Evolutionary conservation across 805 yeast species (phyloP), one percentile per base, ranked within the genome.

Genomic region (Candida nemodendra): DNA sequence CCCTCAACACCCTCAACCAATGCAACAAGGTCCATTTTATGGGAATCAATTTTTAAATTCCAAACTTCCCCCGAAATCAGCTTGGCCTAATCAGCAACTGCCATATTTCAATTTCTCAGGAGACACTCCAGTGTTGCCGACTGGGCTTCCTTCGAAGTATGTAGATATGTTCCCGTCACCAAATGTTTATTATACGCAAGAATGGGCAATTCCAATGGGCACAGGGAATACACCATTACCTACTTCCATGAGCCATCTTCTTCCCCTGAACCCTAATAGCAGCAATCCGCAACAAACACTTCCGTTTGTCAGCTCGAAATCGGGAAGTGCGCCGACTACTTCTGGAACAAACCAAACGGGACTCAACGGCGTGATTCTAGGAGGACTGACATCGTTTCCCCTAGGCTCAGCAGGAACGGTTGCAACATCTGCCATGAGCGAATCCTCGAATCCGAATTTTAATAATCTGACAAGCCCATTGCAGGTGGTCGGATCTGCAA

Each of bases 121-220:
- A 12, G 78, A 81, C 9, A 88, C 81, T 27, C 88, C 82, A 43
- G 79, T 89, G 0, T 87, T 90, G 3, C 59, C 83, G 11, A 68
- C 79, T 3, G 82, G 83, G 5, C 63, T 85, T 17, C 90, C 95
- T 2, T 76, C 85, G 2, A 69, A 84, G 35, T 85, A 79, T 50
- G 78, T 84, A 28, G 95, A 85, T 50, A 66, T 82, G 55, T 78
- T 86, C 51, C 90, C 89, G 21, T 83, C 91, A 5, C 96, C 96
- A 0, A 75, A 80, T n/a, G 83, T 76, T 45, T 79, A 80, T 48
- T 85, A 83, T 51, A 75, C 79, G 5, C 70, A 77, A 37, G 81
- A 76, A 30, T 77, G 81, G 81, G 39, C 54, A 13, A 42, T 69
- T 11, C 71, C 74, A 9, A 69, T 65, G 53, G 73, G 74, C 4